Base-by-base conservation (phyloP, 163 green algal species). In the Botryococcus braunii region DNA sequence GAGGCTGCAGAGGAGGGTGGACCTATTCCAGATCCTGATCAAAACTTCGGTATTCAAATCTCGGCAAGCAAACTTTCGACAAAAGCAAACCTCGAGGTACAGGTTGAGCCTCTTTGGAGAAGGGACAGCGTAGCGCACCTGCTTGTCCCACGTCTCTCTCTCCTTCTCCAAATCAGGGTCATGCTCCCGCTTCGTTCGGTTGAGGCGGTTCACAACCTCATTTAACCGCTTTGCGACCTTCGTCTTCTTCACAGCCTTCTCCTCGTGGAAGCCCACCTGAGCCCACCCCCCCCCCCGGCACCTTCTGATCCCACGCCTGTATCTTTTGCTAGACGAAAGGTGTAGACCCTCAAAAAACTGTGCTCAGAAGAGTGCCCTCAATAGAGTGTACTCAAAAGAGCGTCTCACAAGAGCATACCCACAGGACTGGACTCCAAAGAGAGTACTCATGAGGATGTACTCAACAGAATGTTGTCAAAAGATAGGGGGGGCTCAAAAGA, bases 161-260 rank as follows among this genome's bases (percentile, higher is more conserved):
- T 90, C 81, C 4, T 61, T 70, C 11, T 69, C 74, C 37, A 90
- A 60, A 58, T 88, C 79, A 4, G 79, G 78, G n/a, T 84, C 76
- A 7, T 58, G 64, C 79, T 96, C 92, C 66, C 80, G 50, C 70
- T 91, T 90, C 9, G 89, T 96, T 58, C 91, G 92, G 65, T 98
- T 96, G 25, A 98, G 77, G 0, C 91, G 72, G 80, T 98, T 98
- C 37, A 98, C 80, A 56, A 98, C 88, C 3, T 97, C 91, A 73
- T 96, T 95, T 21, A 83, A 71, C 6, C 79, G 70, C 66, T 84
- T 85, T 27, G 85, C 79, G 49, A 97, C 88, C 17, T 76, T 85
- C 25, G 82, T 68, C 62, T 89, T 95, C 48, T 71, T 74, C 32
- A 96, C 83, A 11, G 78, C 11, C 55, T 89, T 91, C 31, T 85